Conservation (phyloP, 73 alveolate species). For the Durusdinium trenchii region DNA sequence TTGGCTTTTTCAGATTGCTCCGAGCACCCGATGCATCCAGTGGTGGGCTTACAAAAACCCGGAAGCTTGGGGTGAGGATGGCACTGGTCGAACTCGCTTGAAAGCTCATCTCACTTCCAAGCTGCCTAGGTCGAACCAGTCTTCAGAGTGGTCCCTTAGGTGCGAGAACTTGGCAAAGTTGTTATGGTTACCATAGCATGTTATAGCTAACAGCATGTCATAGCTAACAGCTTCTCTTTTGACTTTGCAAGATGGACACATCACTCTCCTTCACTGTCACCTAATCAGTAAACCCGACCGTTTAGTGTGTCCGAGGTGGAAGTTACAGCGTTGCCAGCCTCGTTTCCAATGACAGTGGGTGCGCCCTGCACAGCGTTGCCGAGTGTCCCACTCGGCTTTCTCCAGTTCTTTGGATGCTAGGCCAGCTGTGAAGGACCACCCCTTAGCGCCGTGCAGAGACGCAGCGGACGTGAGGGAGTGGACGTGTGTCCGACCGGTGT, state of each 20-base stretch:
- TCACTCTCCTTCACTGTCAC: no score
- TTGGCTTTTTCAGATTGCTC: not conserved
- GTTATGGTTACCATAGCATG: no score
- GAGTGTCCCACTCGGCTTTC: not conserved
- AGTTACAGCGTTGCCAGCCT: slow-evolving; percentile 17
- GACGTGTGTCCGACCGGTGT: no score
- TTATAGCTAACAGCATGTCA: no score
- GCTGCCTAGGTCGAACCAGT: slow-evolving; percentile 5
- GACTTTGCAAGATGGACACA: no score
- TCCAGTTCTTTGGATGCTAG: not conserved
- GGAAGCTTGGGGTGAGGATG: not conserved
- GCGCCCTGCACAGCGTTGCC: not conserved
- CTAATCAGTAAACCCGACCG: not conserved
- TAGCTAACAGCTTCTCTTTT: no score
- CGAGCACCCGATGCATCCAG: slow-evolving; percentile 19
- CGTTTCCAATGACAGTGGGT: slow-evolving; percentile 36
- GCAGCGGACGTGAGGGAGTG: not conserved
- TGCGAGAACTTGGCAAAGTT: not conserved
- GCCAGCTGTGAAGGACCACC: not conserved
- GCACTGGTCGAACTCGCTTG: not conserved
- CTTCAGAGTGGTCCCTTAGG: slow-evolving; percentile 27
- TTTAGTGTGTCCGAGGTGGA: not conserved
- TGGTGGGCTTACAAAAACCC: not conserved
- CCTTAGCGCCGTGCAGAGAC: not conserved
- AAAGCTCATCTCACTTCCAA: not conserved